Percentiles rank a stretch among this genome's conserved stretches.
Conservation (phyloP, 2,329 filamentous ascomycete genomes). For the Lachnellula subtilissima region DNA sequence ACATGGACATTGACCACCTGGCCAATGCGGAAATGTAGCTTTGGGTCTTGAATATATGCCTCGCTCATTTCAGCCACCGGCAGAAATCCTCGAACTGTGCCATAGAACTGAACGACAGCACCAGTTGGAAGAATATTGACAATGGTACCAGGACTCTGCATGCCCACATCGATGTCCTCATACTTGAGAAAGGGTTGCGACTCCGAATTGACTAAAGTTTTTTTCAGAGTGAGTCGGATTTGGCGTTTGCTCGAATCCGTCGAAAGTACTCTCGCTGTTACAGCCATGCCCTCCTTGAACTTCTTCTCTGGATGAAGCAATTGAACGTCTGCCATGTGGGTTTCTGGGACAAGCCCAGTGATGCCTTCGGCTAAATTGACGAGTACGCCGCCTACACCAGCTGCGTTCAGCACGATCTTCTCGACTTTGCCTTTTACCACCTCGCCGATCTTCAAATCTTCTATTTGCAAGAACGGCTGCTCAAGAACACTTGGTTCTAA, state of each 20-base stretch:
- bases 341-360: slow-evolving; percentile 79
- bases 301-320: slow-evolving; percentile 95
- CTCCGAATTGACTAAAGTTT: slow-evolving; percentile 88
- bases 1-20: slow-evolving; percentile 90
- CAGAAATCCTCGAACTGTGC: slow-evolving; percentile 75
- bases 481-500: slow-evolving; percentile 77
- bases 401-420: slow-evolving; percentile 72
- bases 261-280: slow-evolving; percentile 82
- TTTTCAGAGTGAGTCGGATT: slow-evolving; percentile 87
- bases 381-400: slow-evolving; percentile 76
- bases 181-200: slow-evolving; percentile 73
- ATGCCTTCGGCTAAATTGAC: slow-evolving; percentile 83
- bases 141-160: slow-evolving; percentile 81
- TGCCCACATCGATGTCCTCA: slow-evolving; percentile 65
- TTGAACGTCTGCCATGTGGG: slow-evolving; percentile 81
- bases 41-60: slow-evolving; percentile 84
- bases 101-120: slow-evolving; percentile 90
- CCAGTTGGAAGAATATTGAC: slow-evolving; percentile 73
- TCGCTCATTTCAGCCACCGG: slow-evolving; percentile 98
- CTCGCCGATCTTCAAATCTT: slow-evolving; percentile 79
- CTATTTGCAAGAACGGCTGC: slow-evolving; percentile 84
- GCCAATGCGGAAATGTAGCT: slow-evolving; percentile 81
- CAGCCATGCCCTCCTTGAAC: slow-evolving; percentile 78
- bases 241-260: slow-evolving; percentile 70
- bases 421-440: slow-evolving; percentile 80